Percentiles rank a stretch among this genome's conserved stretches.
These are phyloP conservation scores for Euphorbia celastroides DNA, from an alignment of 441 rosid species.

Conservation along the genomic window DNA sequence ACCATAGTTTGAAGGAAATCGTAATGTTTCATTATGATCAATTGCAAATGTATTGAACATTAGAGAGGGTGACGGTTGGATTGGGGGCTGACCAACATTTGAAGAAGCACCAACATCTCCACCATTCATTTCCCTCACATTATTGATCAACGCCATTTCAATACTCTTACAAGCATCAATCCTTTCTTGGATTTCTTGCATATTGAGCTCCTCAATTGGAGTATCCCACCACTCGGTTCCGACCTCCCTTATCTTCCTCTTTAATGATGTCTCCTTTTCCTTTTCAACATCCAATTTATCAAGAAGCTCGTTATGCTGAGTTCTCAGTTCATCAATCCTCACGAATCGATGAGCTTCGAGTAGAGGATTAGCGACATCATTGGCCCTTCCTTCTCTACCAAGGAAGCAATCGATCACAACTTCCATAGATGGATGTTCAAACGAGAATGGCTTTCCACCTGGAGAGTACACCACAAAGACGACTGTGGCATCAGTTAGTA, in stretches of 20 bases:
- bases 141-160: slow-evolving; percentile 1
- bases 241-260: background rate
- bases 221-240: slow-evolving; percentile 27
- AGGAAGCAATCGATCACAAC: slow-evolving; percentile 8
- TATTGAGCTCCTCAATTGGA: slow-evolving; percentile 20
- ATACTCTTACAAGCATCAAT: background rate
- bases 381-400: background rate
- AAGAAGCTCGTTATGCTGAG: slow-evolving; percentile 4
- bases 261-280: slow-evolving; percentile 10
- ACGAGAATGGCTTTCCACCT: slow-evolving; percentile 27
- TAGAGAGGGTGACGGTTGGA: background rate
- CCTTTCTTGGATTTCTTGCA: background rate
- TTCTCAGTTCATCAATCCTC: slow-evolving; percentile 14
- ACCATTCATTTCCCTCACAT: background rate
- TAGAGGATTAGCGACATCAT: slow-evolving; percentile 1
- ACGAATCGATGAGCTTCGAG: slow-evolving; percentile 24
- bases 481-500: slow-evolving; percentile 20
- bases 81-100: background rate
- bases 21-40: too few relatives aligned
- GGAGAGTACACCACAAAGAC: slow-evolving; percentile 29
- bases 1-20: too few relatives aligned
- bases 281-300: slow-evolving; percentile 11
- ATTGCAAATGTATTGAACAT: too few relatives aligned
- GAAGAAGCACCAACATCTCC: background rate
- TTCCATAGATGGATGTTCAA: slow-evolving; percentile 30